Conservation (phyloP, 2,329 filamentous ascomycete species). For the Plectosphaerella sp. region DNA sequence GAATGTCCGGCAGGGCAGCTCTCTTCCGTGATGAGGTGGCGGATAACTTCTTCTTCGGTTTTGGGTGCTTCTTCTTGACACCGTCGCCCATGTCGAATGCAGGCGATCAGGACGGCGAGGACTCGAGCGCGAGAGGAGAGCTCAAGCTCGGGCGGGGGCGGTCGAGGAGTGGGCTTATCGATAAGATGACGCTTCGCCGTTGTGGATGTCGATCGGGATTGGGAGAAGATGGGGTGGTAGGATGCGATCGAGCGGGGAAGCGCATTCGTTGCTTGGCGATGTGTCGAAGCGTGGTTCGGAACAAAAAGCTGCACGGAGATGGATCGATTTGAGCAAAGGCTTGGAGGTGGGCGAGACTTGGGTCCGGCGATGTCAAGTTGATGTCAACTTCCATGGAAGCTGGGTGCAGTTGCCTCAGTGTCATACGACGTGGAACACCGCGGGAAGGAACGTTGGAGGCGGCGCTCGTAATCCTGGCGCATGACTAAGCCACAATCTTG, state of each 20-base stretch:
- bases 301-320: no score
- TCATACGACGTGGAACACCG: no score
- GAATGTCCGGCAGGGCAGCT: neutral
- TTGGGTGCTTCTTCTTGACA: constrained; percentile 4
- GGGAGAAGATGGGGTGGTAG: neutral
- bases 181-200: neutral
- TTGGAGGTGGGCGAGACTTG: no score
- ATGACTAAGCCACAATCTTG: no score
- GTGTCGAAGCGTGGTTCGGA: neutral
- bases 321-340: no score
- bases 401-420: no score
- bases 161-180: neutral
- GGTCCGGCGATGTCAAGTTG: no score
- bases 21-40: neutral
- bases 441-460: no score
- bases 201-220: neutral
- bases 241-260: neutral
- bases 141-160: neutral
- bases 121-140: neutral
- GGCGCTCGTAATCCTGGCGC: no score
- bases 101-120: neutral
- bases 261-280: no score
- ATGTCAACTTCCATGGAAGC: no score
- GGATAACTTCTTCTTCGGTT: constrained; percentile 3
- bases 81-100: neutral